Evolutionary conservation across 2,329 filamentous ascomycete genomes (phyloP).

Genomic region (Rutstroemia sp.): DNA sequence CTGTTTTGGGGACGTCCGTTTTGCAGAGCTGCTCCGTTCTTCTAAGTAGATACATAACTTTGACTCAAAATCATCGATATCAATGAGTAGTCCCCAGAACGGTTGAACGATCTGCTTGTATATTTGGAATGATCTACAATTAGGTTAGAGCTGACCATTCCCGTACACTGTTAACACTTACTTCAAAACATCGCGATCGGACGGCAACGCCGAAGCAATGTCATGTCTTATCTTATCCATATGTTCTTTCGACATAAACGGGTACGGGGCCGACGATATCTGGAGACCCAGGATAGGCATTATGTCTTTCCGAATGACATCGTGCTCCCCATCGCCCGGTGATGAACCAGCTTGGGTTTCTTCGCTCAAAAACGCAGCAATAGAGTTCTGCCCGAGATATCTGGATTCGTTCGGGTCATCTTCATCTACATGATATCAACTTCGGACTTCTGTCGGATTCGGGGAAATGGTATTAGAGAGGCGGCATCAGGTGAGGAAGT

Average conservation of each 20-base stretch:
- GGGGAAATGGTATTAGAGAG: background rate
- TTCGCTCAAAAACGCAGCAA: conserved; percentile 56
- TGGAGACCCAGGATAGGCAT: conserved; percentile 58
- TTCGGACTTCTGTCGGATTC: conserved; percentile 5
- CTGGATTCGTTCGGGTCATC: conserved; percentile 48
- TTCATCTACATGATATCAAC: conserved; percentile 34
- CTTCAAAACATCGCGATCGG: conserved; percentile 61
- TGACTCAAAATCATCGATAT: conserved; percentile 58
- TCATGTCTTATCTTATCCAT: conserved; percentile 53
- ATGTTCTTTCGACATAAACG: conserved; percentile 57
- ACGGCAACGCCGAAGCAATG: conserved; percentile 54
- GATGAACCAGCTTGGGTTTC: conserved; percentile 43
- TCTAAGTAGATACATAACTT: conserved; percentile 59
- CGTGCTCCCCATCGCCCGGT: conserved; percentile 40
- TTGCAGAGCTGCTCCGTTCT: conserved; percentile 44
- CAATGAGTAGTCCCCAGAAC: conserved; percentile 61
- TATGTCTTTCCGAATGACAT: conserved; percentile 53
- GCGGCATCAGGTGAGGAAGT: background rate
- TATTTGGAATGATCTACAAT: conserved; percentile 49
- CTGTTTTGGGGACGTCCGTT: conserved; percentile 20
- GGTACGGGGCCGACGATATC: conserved; percentile 54
- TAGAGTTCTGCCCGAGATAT: conserved; percentile 61
- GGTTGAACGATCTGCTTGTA: conserved; percentile 62
- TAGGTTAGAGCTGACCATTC: background rate
- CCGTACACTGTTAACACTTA: conserved; percentile 31